A percentile compares a stretch with the other conserved stretches of the same genome.
Conservation (phyloP, 257 asterid species). For the Prunella vulgaris region DNA sequence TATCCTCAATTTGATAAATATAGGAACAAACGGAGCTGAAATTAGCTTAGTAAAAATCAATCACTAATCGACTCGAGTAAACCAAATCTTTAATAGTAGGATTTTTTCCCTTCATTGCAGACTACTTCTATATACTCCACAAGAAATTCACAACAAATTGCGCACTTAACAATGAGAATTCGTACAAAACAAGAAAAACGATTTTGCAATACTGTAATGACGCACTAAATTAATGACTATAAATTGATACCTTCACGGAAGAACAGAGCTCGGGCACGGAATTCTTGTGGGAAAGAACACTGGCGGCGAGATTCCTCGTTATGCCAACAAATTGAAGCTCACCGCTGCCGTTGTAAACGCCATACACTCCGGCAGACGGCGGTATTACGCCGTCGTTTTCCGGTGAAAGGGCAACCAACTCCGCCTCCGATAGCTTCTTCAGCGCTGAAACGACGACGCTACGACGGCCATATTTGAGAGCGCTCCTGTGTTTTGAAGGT, state of each 20-base stretch:
- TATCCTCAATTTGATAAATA: not conserved
- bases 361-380: constrained; percentile 76
- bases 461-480: constrained; percentile 27
- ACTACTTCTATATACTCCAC: not conserved
- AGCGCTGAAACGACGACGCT: constrained; percentile 54
- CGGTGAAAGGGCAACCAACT: constrained; percentile 45
- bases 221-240: not conserved
- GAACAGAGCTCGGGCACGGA: constrained; percentile 77
- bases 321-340: constrained; percentile 89
- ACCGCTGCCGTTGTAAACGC: constrained; percentile 50
- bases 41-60: not conserved
- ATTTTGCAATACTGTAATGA: not conserved
- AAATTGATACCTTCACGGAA: constrained; percentile 58
- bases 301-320: constrained; percentile 75
- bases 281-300: constrained; percentile 61
- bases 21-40: not conserved
- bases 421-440: constrained; percentile 64
- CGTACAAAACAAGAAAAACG: not conserved
- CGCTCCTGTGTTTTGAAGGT: constrained; percentile 22
- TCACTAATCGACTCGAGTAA: not conserved
- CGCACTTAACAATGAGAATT: not conserved
- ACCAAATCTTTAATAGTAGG: not conserved
- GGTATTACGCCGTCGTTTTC: constrained; percentile 49
- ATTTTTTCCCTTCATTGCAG: not conserved
- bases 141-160: not conserved